These are phyloP conservation scores for Fusarium transvaalense DNA, from an alignment of 2,329 filamentous ascomycete genomes.

Conservation along the genomic window DNA sequence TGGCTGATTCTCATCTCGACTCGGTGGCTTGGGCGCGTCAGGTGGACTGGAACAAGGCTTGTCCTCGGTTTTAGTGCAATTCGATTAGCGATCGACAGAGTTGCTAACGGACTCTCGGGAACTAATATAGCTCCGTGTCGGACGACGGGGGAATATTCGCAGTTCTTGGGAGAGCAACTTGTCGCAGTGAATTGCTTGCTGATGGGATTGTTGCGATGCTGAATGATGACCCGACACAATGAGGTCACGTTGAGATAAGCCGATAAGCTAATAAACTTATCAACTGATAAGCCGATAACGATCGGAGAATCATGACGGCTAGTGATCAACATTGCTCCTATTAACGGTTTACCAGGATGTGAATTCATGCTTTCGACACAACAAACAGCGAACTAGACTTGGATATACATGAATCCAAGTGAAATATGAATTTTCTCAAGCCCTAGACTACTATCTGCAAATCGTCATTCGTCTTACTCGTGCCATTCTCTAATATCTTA, in stretches of 20 bases:
- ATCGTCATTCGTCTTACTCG: background rate
- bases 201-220: no score
- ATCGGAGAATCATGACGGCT: no score
- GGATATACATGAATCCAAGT: background rate
- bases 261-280: no score
- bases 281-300: background rate
- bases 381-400: no score
- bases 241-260: background rate
- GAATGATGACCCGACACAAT: background rate
- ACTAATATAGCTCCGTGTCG: background rate
- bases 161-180: background rate
- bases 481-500: rapidly evolving
- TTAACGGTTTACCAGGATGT: no score
- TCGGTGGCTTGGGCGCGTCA: background rate
- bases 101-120: background rate
- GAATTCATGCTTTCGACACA: no score
- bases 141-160: no score
- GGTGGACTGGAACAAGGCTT: background rate
- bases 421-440: background rate
- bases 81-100: background rate
- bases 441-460: no score
- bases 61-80: background rate
- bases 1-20: background rate
- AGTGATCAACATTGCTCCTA: no score
- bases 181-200: background rate